These are phyloP conservation scores for Gardenia jasminoides DNA, from an alignment of 257 asterid species.

Conservation along the genomic window DNA sequence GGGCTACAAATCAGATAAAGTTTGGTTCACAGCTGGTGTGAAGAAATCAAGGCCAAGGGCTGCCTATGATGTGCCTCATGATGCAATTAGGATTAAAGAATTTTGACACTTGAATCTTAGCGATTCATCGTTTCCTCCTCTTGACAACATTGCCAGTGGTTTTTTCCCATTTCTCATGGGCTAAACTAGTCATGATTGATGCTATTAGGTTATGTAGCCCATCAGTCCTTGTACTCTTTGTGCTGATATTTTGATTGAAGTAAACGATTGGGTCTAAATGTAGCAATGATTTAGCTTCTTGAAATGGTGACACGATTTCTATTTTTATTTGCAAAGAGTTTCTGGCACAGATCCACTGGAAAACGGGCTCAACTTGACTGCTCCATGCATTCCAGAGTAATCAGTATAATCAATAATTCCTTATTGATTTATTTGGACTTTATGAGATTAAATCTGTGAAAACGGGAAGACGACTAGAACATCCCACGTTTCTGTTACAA, in stretches of 20 bases:
- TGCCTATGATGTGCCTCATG: conserved; percentile 55
- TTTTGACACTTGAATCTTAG: conserved; percentile 35
- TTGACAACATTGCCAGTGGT: background rate
- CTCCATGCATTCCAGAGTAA: background rate
- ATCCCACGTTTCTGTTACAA: too few relatives aligned
- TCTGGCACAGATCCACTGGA: background rate
- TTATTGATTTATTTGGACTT: too few relatives aligned
- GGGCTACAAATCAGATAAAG: conserved; percentile 61
- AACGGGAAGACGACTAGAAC: too few relatives aligned
- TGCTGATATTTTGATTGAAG: background rate
- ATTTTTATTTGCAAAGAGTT: background rate
- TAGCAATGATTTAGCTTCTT: background rate
- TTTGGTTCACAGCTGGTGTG: conserved; percentile 76
- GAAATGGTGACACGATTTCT: background rate
- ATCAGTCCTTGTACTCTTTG: background rate
- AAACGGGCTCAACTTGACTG: too few relatives aligned
- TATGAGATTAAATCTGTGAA: too few relatives aligned
- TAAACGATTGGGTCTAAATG: background rate
- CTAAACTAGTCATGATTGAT: background rate
- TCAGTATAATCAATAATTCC: background rate
- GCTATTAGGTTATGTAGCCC: background rate
- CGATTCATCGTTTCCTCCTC: background rate
- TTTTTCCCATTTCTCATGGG: background rate
- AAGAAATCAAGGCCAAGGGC: conserved; percentile 67
- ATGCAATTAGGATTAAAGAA: conserved; percentile 56